A percentile compares a stretch with the other conserved stretches of the same genome.
Evolutionary conservation across 495 filamentous ascomycete genomes (phyloP).

Genomic region (Xylaria nigripes): DNA sequence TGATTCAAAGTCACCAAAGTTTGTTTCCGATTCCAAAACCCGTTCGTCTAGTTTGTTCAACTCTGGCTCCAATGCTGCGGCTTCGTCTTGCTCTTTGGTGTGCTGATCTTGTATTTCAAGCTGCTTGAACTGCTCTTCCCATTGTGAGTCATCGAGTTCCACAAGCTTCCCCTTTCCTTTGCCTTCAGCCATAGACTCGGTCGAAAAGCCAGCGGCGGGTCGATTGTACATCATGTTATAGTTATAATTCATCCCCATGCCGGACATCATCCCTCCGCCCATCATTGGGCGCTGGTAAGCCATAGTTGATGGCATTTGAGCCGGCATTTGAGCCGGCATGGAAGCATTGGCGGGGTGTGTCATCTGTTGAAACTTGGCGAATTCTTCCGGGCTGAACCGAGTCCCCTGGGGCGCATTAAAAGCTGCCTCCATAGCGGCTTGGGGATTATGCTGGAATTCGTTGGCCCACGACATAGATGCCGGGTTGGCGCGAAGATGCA

Average conservation of each 20-base stretch:
- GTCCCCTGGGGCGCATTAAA: conserved; percentile 53
- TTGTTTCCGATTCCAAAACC: conserved; percentile 45
- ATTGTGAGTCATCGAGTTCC: conserved; percentile 86
- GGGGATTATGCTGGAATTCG: conserved; percentile 50
- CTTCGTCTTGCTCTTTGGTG: conserved; percentile 52
- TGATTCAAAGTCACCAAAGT: conserved; percentile 78
- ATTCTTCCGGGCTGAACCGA: conserved; percentile 77
- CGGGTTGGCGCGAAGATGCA: conserved; percentile 45
- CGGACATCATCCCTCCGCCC: conserved; percentile 41
- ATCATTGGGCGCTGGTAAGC: conserved; percentile 29
- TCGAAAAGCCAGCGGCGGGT: conserved; percentile 44
- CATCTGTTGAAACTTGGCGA: conserved; percentile 74
- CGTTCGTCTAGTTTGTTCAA: conserved; percentile 73
- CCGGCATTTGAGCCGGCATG: conserved; percentile 37
- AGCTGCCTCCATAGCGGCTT: conserved; percentile 72
- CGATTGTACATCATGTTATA: conserved; percentile 40
- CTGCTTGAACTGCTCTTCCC: conserved; percentile 92
- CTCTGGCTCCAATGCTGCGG: conserved; percentile 76
- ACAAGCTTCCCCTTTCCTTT: conserved; percentile 86
- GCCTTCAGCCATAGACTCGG: conserved; percentile 29
- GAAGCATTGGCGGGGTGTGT: conserved; percentile 42
- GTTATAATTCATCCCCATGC: conserved; percentile 34
- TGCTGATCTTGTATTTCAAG: conserved; percentile 65
- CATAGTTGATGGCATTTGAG: conserved; percentile 25
- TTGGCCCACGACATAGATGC: conserved; percentile 50